phyloP scores from a whole-genome alignment of 768 basidiomycete species.

The Arthromyces matolae region DNA sequence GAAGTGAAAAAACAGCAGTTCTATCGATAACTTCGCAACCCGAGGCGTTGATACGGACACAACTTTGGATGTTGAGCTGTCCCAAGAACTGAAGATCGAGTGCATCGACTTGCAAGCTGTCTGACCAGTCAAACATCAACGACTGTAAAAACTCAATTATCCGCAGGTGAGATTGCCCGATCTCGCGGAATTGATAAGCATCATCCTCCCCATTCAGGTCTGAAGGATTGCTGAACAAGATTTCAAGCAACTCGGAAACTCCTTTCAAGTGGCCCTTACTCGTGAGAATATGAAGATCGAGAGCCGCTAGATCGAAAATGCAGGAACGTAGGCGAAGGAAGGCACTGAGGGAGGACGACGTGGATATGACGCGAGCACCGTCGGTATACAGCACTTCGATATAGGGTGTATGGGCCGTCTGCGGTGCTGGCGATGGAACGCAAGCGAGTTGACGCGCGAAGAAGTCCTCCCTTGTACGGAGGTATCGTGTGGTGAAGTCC shows the following conservation, averaged over 20 bases:
- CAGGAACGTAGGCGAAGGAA: slow-evolving; percentile 83
- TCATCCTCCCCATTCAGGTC: slow-evolving; percentile 48
- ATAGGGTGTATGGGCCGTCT: slow-evolving; percentile 42
- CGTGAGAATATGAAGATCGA: slow-evolving; percentile 86
- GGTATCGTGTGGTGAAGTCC: slow-evolving; percentile 76
- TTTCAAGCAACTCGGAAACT: slow-evolving; percentile 70
- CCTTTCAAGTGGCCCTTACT: slow-evolving; percentile 73
- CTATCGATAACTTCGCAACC: slow-evolving; percentile 86
- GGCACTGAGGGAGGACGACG: slow-evolving; percentile 61
- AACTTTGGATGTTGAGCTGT: slow-evolving; percentile 65
- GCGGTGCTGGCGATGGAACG: slow-evolving; percentile 64
- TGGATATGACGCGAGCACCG: slow-evolving; percentile 64
- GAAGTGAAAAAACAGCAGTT: slow-evolving; percentile 63
- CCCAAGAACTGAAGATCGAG: slow-evolving; percentile 61
- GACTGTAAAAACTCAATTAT: slow-evolving; percentile 89
- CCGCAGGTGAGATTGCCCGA: slow-evolving; percentile 79
- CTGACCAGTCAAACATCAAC: slow-evolving; percentile 85
- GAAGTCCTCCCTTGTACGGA: slow-evolving; percentile 86
- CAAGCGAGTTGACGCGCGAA: slow-evolving; percentile 81
- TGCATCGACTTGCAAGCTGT: slow-evolving; percentile 58
- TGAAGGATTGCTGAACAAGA: slow-evolving; percentile 70
- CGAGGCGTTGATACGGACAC: slow-evolving; percentile 59
- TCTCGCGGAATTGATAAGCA: slow-evolving; percentile 59
- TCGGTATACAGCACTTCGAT: slow-evolving; percentile 69
- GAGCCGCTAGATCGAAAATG: slow-evolving; percentile 79